Evolutionary conservation across 1,139 yeast species (phyloP).

Genomic region (Meyerozyma carpophila): DNA sequence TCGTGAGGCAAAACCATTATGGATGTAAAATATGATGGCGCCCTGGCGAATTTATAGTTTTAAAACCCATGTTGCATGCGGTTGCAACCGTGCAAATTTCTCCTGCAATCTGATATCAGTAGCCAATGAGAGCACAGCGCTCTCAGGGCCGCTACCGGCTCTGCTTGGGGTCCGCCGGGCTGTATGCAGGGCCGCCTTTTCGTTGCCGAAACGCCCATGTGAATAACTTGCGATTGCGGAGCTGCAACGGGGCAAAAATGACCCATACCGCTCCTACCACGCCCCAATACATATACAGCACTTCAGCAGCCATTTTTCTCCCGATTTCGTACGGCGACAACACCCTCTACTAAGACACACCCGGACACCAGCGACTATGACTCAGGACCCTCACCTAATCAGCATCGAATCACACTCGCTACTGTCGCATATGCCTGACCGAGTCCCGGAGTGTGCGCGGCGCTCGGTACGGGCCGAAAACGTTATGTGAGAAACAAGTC

Average conservation of each 20-base stretch:
- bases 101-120: not conserved
- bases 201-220: not conserved
- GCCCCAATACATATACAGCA: too few species aligned
- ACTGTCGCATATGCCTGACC: not conserved
- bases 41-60: not conserved
- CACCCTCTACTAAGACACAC: not conserved
- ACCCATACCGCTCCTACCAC: too few species aligned
- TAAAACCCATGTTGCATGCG: not conserved
- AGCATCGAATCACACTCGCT: not conserved
- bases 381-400: not conserved
- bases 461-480: not conserved
- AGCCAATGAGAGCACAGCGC: not conserved
- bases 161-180: not conserved
- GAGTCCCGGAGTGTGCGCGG: not conserved
- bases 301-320: too few species aligned
- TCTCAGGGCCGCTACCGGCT: not conserved
- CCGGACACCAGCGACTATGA: not conserved
- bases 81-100: not conserved
- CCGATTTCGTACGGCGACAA: too few species aligned
- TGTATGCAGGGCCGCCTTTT: not conserved
- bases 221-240: not conserved
- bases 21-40: not conserved
- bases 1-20: slow-evolving; percentile 62
- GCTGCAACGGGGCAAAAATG: too few species aligned
- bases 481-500: not conserved